Evolutionary conservation across 371 early-diverging fungal species (phyloP).

Genomic region (Nematocida minor): DNA sequence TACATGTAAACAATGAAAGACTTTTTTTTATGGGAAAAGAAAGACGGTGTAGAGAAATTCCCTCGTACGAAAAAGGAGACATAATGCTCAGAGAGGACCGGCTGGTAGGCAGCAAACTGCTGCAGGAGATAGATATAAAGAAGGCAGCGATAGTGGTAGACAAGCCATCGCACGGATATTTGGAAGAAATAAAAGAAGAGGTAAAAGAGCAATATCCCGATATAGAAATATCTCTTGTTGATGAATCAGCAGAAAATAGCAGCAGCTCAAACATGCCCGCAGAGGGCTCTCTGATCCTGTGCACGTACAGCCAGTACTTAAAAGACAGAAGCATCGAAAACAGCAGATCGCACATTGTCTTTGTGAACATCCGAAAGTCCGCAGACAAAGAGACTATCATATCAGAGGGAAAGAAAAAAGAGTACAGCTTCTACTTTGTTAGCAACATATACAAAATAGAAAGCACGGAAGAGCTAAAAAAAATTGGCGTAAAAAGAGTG

Average conservation of each 20-base stretch:
- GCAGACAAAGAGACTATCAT: slow-evolving; percentile 24
- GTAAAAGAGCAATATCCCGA: neutral
- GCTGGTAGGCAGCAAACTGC: neutral
- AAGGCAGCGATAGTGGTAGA: slow-evolving; percentile 21
- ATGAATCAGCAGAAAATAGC: neutral
- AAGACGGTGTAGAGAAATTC: slow-evolving; percentile 11
- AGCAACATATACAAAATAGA: slow-evolving; percentile 49
- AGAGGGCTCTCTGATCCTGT: neutral
- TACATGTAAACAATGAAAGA: slow-evolving; percentile 34
- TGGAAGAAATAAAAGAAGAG: neutral
- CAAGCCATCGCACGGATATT: slow-evolving; percentile 3
- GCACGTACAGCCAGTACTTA: neutral
- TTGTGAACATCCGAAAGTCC: slow-evolving; percentile 29
- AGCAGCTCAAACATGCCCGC: neutral
- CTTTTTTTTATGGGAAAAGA: slow-evolving; percentile 33
- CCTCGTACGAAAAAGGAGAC: slow-evolving; percentile 11
- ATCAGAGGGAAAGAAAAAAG: neutral
- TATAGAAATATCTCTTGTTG: neutral
- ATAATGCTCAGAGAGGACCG: slow-evolving; percentile 14
- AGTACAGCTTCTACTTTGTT: neutral
- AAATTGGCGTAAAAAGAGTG: slow-evolving; percentile 3
- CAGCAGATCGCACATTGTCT: neutral
- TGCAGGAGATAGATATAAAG: neutral
- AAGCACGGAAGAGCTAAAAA: neutral
- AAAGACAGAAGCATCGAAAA: neutral